Evolutionary conservation across 192 early-diverging fungal genomes (phyloP).

Genomic region (Linnemannia exigua): DNA sequence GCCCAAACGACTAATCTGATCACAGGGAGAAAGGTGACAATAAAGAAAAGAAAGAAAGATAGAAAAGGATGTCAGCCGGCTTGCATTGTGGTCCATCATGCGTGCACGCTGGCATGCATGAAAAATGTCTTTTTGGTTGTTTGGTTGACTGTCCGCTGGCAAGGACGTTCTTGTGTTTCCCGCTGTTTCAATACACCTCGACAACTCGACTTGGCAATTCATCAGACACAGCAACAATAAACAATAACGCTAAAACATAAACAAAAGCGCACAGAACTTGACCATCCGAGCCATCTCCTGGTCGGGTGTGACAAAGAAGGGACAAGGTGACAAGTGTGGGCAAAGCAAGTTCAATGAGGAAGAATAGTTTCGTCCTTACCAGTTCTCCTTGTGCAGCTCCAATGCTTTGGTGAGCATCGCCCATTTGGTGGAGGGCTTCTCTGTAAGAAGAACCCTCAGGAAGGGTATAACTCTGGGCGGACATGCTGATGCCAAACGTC

Average conservation of each 20-base stretch:
- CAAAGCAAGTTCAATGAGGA: not conserved
- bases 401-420: constrained; percentile 31
- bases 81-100: not conserved
- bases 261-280: not conserved
- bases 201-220: not conserved
- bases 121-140: not conserved
- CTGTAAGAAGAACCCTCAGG: constrained; percentile 21
- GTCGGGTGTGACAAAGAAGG: not conserved
- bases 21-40: not conserved
- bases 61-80: not conserved
- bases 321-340: not conserved
- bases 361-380: constrained; percentile 14
- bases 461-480: constrained; percentile 22
- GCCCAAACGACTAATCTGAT: constrained; percentile 16
- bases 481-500: constrained; percentile 30
- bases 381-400: constrained; percentile 23
- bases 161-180: not conserved
- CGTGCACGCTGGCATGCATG: not conserved
- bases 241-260: not conserved
- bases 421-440: constrained; percentile 21
- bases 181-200: not conserved
- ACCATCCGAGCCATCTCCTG: not conserved
- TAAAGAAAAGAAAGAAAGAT: not conserved
- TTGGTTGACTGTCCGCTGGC: constrained; percentile 2
- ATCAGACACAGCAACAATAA: not conserved